phyloP scores from a whole-genome alignment of 805 yeast genomes.

The Candida anglica region DNA sequence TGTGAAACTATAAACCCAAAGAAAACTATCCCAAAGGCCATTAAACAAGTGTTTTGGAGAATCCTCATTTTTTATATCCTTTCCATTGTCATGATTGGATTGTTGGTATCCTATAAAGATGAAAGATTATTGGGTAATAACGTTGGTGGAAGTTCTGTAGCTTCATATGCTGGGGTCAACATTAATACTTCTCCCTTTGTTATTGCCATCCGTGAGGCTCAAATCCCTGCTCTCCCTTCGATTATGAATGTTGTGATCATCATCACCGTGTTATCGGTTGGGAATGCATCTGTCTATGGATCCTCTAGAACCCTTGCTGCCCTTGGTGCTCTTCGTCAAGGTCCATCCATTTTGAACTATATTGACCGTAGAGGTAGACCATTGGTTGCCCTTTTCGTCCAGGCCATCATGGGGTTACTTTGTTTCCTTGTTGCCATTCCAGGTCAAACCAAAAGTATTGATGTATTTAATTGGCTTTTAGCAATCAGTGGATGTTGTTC shows the following conservation, averaged over 20 bases:
- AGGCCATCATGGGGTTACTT: slow-evolving; percentile 22
- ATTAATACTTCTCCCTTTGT: slow-evolving; percentile 35
- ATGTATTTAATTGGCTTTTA: slow-evolving; percentile 29
- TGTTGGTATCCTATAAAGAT: slow-evolving; percentile 40
- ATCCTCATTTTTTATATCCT: slow-evolving; percentile 55
- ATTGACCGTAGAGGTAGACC: slow-evolving; percentile 30
- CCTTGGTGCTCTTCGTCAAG: slow-evolving; percentile 27
- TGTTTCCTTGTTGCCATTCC: slow-evolving; percentile 26
- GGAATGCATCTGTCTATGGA: slow-evolving; percentile 34
- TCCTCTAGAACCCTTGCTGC: slow-evolving; percentile 29
- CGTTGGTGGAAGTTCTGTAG: slow-evolving; percentile 6
- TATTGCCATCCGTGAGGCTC: slow-evolving; percentile 30
- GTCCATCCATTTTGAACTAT: slow-evolving; percentile 22
- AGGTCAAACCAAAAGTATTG: slow-evolving; percentile 14
- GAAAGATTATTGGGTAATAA: slow-evolving; percentile 15
- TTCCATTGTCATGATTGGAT: slow-evolving; percentile 51
- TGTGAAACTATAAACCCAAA: slow-evolving; percentile 63
- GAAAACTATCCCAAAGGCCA: slow-evolving; percentile 58
- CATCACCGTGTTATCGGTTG: slow-evolving; percentile 29
- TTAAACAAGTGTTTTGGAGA: slow-evolving; percentile 65
- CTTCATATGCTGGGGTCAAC: slow-evolving; percentile 15
- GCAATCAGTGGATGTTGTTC: slow-evolving; percentile 27
- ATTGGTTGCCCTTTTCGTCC: slow-evolving; percentile 21
- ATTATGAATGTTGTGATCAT: slow-evolving; percentile 31
- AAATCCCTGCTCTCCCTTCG: slow-evolving; percentile 27